Conservation (phyloP, 2,329 filamentous ascomycete genomes). For the Colletotrichum destructivum region DNA sequence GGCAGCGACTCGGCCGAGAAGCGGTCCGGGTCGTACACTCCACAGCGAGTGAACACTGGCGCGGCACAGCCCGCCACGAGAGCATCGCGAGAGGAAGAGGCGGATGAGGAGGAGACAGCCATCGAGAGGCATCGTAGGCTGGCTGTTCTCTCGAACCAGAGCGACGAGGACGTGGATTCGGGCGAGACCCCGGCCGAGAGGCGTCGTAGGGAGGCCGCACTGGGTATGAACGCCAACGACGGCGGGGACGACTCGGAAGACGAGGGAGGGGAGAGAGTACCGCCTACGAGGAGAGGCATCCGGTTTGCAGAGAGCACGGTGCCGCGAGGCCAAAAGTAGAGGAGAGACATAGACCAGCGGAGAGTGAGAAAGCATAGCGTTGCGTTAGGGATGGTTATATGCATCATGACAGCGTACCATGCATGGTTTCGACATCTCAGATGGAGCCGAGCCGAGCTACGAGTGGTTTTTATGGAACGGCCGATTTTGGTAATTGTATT, state of each 20-base stretch:
- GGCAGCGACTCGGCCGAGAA: slow-evolving; percentile 25
- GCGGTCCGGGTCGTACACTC: slow-evolving; percentile 19
- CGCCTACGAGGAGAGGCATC: slow-evolving; percentile 69
- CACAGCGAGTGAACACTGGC: slow-evolving; percentile 19
- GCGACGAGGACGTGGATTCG: slow-evolving; percentile 58
- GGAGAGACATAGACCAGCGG: slow-evolving; percentile 17
- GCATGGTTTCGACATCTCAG: slow-evolving; percentile 20
- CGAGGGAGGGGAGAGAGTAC: slow-evolving; percentile 69
- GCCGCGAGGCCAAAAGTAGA: slow-evolving; percentile 43
- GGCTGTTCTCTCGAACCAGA: slow-evolving; percentile 63
- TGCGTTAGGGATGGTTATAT: slow-evolving; percentile 28
- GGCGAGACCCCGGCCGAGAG: slow-evolving; percentile 83
- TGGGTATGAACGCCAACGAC: slow-evolving; percentile 69
- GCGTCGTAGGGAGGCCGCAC: slow-evolving; percentile 79
- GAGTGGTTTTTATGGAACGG: slow-evolving; percentile 18
- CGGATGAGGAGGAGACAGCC: slow-evolving; percentile 71
- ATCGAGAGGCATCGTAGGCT: slow-evolving; percentile 79
- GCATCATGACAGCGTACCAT: slow-evolving; percentile 37
- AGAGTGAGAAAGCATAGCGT: slow-evolving; percentile 32
- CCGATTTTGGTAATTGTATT: slow-evolving; percentile 40
- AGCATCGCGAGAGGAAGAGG: slow-evolving; percentile 37
- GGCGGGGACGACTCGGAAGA: slow-evolving; percentile 70
- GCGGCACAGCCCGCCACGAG: not conserved
- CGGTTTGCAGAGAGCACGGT: slow-evolving; percentile 69
- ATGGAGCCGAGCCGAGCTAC: slow-evolving; percentile 18